Conservation (phyloP, 225 moss, liverwort and hornwort genomes). For the Bryoerythrophyllum caledonicum region DNA sequence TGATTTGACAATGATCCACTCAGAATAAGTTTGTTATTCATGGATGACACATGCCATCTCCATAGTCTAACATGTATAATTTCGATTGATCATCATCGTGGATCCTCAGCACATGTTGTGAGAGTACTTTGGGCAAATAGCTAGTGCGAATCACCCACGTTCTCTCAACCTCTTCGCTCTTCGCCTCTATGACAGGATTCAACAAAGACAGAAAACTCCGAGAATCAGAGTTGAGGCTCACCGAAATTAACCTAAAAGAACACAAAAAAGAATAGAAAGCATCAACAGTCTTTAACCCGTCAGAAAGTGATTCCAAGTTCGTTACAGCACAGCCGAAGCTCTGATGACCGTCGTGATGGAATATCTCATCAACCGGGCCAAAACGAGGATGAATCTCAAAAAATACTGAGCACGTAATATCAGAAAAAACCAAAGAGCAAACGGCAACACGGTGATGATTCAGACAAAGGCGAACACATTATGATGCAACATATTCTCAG, state of each 20-base stretch:
- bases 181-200: slow-evolving; percentile 27
- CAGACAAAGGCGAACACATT: no score
- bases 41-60: slow-evolving; percentile 14
- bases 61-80: slow-evolving; percentile 51
- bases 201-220: not conserved
- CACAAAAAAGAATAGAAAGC: no score
- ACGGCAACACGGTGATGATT: no score
- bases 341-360: slow-evolving; percentile 70
- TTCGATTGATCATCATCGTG: slow-evolving; percentile 18
- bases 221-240: slow-evolving; percentile 27
- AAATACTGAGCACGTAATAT: no score
- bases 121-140: slow-evolving; percentile 29
- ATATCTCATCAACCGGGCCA: slow-evolving; percentile 47
- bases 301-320: slow-evolving; percentile 43
- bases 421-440: no score
- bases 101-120: not conserved
- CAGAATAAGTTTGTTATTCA: slow-evolving; percentile 32
- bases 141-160: slow-evolving; percentile 25
- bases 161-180: not conserved
- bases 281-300: slow-evolving; percentile 2
- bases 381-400: no score
- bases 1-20: not conserved
- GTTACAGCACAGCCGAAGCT: slow-evolving; percentile 50
- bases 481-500: no score
- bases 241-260: not conserved